Conservation (phyloP, 768 basidiomycete species). For the Candolleomyces efflorescens region DNA sequence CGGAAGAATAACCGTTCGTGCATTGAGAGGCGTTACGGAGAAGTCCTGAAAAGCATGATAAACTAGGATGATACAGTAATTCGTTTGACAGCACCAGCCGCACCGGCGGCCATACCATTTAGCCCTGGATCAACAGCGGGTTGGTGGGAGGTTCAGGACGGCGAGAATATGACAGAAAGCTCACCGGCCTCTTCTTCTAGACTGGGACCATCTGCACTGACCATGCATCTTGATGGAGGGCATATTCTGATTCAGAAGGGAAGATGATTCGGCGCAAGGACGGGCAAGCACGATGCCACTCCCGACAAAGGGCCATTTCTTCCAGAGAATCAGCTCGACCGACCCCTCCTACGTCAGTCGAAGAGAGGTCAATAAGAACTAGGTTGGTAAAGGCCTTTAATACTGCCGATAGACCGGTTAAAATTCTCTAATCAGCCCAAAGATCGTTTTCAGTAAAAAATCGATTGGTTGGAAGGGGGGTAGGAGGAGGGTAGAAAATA, state of each 20-base stretch:
- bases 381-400: conserved; percentile 46
- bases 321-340: conserved; percentile 41
- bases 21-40: background rate
- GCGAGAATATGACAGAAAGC: background rate
- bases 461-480: conserved; percentile 7
- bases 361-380: conserved; percentile 55
- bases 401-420: conserved; percentile 57
- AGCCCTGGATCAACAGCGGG: conserved; percentile 6
- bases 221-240: conserved; percentile 24
- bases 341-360: conserved; percentile 47
- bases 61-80: background rate
- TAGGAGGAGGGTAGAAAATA: conserved; percentile 8
- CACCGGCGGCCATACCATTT: background rate
- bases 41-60: background rate
- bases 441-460: background rate
- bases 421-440: conserved; percentile 37
- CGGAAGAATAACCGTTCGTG: background rate
- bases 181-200: background rate
- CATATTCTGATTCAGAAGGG: conserved; percentile 54
- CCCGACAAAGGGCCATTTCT: conserved; percentile 46
- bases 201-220: conserved; percentile 21
- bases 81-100: background rate
- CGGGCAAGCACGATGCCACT: conserved; percentile 54
- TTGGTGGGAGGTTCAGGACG: background rate
- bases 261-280: conserved; percentile 50